Conservation (phyloP, 2,329 filamentous ascomycete genomes). For the Thelonectria rubi region DNA sequence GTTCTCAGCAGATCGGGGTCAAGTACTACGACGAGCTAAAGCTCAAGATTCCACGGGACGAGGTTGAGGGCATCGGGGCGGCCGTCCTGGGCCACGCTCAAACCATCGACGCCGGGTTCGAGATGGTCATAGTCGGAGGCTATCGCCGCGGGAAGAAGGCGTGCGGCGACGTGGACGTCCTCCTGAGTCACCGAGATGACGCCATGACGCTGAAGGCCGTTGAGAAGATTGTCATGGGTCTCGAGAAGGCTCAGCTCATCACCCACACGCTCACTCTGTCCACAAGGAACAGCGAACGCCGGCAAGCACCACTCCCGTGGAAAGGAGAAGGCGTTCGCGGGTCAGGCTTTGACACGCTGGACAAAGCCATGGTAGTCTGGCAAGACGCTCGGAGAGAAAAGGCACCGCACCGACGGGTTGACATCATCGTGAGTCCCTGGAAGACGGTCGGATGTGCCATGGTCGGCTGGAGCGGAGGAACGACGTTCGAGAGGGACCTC, state of each 20-base stretch:
- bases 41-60: constrained; percentile 72
- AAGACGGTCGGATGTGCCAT: constrained; percentile 88
- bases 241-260: constrained; percentile 76
- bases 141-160: constrained; percentile 80
- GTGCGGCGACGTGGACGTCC: constrained; percentile 85
- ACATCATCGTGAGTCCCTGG: constrained; percentile 92
- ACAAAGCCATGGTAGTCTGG: constrained; percentile 95
- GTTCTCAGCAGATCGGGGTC: constrained; percentile 90
- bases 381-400: constrained; percentile 54
- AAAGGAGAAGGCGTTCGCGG: constrained; percentile 54
- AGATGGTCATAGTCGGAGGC: constrained; percentile 76
- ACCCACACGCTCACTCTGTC: constrained; percentile 83
- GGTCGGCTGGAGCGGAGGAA: constrained; percentile 87
- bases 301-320: constrained; percentile 68
- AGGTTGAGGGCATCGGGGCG: constrained; percentile 75
- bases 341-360: constrained; percentile 83
- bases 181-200: constrained; percentile 82
- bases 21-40: constrained; percentile 93
- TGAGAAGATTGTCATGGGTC: constrained; percentile 71
- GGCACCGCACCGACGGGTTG: constrained; percentile 78
- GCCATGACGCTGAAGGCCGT: constrained; percentile 75
- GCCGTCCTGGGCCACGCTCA: constrained; percentile 74
- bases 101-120: constrained; percentile 62
- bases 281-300: constrained; percentile 74
- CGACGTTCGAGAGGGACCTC: constrained; percentile 89